These are phyloP conservation scores for Podaxis sp. DNA, from an alignment of 768 basidiomycete species.

Conservation along the genomic window DNA sequence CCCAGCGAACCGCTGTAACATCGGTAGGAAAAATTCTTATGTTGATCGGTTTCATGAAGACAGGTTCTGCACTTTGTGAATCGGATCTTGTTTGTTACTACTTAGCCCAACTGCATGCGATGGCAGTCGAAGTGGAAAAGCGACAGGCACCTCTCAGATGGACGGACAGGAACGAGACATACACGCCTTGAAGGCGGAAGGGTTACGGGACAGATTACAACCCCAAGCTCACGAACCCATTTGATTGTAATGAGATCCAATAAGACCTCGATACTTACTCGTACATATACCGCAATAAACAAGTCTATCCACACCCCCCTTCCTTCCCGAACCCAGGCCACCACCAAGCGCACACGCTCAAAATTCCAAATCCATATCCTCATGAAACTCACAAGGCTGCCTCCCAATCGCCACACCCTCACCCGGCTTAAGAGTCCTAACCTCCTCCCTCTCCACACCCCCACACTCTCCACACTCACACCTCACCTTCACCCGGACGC, in stretches of 20 bases:
- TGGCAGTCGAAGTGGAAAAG: too few species aligned
- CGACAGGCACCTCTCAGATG: too few species aligned
- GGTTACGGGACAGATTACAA: too few species aligned
- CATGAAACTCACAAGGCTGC: conserved; percentile 64
- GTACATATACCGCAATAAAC: conserved; percentile 1
- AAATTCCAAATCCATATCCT: conserved; percentile 26
- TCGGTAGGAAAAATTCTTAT: neutral
- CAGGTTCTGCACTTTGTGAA: too few species aligned
- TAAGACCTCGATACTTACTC: neutral
- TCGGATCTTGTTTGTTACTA: too few species aligned
- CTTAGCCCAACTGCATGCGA: too few species aligned
- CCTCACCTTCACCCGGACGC: conserved; percentile 42
- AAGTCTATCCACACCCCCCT: neutral
- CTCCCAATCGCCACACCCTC: conserved; percentile 61
- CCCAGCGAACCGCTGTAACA: neutral
- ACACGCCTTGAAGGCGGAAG: too few species aligned
- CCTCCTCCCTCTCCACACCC: conserved; percentile 30
- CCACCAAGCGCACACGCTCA: neutral
- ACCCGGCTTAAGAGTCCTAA: conserved; percentile 35
- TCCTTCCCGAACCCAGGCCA: neutral
- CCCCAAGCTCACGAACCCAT: neutral
- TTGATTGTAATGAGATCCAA: neutral
- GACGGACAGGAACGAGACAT: too few species aligned
- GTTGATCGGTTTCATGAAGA: neutral
- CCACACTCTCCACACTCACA: conserved; percentile 24